Conservation (phyloP, 495 filamentous ascomycete species). For the Rhypophila decipiens region DNA sequence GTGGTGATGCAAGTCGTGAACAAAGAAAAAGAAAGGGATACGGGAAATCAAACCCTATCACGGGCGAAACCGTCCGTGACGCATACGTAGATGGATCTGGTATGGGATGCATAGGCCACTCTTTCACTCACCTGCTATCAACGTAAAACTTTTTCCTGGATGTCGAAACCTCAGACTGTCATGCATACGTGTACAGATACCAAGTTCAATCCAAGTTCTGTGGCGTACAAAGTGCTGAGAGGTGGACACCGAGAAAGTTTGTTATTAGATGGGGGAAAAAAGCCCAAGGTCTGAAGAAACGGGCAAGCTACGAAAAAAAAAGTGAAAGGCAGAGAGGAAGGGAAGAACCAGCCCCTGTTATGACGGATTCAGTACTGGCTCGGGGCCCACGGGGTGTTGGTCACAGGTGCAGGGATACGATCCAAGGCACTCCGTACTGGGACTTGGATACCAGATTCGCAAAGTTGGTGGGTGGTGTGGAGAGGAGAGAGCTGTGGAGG, state of each 20-base stretch:
- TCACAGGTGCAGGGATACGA: constrained; percentile 19
- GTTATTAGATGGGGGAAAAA: not conserved
- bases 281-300: not conserved
- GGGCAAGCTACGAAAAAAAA: not conserved
- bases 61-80: no score
- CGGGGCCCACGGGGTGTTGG: constrained; percentile 10
- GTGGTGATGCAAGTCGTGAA: no score
- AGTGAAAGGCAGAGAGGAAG: not conserved
- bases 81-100: no score
- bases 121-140: no score
- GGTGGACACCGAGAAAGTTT: not conserved
- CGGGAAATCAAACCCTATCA: no score
- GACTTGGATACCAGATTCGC: constrained; percentile 1
- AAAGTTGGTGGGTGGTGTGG: not conserved
- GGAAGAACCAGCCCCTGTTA: constrained; percentile 16
- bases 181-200: no score
- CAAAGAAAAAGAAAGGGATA: no score
- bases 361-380: constrained; percentile 21
- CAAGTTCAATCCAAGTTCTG: not conserved
- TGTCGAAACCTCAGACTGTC: no score
- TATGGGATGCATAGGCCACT: no score
- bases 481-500: not conserved
- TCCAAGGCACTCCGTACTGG: constrained; percentile 2
- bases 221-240: not conserved
- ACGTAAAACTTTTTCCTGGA: no score